These are phyloP conservation scores for Ligustrum vulgare DNA, from an alignment of 257 asterid species.

Conservation along the genomic window DNA sequence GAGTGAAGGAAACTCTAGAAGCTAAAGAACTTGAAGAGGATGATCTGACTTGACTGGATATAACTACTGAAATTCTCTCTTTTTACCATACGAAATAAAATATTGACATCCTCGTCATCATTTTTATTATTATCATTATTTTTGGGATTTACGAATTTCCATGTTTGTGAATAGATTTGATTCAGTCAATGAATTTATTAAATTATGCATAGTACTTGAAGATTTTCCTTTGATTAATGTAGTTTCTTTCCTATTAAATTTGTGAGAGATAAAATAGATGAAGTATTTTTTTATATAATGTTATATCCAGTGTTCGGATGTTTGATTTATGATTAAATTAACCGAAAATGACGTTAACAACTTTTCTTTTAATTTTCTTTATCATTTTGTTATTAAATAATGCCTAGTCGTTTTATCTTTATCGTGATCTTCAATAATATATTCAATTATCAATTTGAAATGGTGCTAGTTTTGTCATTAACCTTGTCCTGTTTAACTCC, in stretches of 20 bases:
- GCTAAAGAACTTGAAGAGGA: conserved; percentile 45
- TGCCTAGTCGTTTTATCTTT: neutral
- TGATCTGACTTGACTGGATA: conserved; percentile 34
- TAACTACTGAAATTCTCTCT: neutral
- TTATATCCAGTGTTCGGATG: too few species aligned
- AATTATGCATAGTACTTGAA: neutral
- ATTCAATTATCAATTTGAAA: neutral
- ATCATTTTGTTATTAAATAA: neutral
- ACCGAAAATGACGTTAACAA: neutral
- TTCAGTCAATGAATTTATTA: neutral
- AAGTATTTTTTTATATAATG: too few species aligned
- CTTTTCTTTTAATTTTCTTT: too few species aligned
- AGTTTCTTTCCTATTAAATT: neutral
- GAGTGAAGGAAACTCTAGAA: conserved; percentile 38
- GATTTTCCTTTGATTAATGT: neutral
- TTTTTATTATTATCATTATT: neutral
- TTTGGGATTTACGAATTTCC: neutral
- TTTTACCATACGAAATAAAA: neutral
- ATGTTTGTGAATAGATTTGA: neutral
- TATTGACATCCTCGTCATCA: neutral
- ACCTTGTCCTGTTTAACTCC: conserved; percentile 41
- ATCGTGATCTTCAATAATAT: neutral
- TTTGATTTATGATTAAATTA: neutral
- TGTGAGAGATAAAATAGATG: too few species aligned
- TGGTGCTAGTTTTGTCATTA: conserved; percentile 16